Evolutionary conservation across 495 filamentous ascomycete genomes (phyloP).

Genomic region (Aspergillus baeticus): DNA sequence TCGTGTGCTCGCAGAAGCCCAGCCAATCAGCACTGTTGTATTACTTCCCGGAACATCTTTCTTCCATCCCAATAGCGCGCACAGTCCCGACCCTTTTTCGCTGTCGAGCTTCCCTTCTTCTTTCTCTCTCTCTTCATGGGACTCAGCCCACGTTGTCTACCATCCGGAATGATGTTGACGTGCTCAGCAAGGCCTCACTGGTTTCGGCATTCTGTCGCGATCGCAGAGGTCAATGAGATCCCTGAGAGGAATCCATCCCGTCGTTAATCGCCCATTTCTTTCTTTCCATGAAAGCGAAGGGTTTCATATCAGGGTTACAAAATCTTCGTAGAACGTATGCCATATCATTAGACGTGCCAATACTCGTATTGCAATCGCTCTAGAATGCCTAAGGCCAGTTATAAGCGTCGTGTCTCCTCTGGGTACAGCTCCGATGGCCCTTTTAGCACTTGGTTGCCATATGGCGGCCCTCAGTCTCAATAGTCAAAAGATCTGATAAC

Average conservation of each 20-base stretch:
- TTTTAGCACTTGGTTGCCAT: too few species aligned
- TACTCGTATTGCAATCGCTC: background rate
- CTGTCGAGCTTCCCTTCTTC: conserved; percentile 2
- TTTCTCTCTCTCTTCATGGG: conserved; percentile 36
- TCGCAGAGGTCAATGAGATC: conserved; percentile 36
- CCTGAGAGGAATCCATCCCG: conserved; percentile 47
- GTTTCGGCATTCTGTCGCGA: conserved; percentile 53
- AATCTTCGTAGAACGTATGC: background rate
- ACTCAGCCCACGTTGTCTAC: conserved; percentile 48
- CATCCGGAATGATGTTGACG: conserved; percentile 45
- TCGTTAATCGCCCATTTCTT: conserved; percentile 60
- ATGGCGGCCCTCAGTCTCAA: too few species aligned
- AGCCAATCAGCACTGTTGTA: conserved; percentile 38
- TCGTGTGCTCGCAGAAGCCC: background rate
- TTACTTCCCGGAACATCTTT: conserved; percentile 41
- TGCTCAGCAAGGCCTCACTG: conserved; percentile 41
- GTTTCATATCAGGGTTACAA: conserved; percentile 58
- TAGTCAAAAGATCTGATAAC: too few species aligned
- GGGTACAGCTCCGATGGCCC: too few species aligned
- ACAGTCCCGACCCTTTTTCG: conserved; percentile 1
- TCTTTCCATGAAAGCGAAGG: conserved; percentile 47
- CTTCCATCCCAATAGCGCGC: conserved; percentile 30
- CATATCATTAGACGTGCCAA: background rate
- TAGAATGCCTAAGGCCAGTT: background rate
- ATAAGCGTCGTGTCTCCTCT: background rate